phyloP scores from a whole-genome alignment of 768 basidiomycete genomes.

The Nidula microcarpa region DNA sequence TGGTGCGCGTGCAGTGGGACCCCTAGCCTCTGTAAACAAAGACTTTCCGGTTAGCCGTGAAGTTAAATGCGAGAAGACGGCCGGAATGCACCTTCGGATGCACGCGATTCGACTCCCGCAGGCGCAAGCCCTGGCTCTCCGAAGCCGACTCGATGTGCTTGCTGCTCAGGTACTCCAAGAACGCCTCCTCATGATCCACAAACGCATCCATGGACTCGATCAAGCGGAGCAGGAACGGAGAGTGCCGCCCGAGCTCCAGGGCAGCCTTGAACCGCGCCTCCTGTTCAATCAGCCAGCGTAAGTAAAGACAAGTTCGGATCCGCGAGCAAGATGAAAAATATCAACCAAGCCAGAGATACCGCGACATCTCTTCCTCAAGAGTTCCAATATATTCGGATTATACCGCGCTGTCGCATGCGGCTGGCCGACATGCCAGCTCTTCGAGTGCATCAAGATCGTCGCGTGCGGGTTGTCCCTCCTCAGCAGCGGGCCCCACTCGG shows the following conservation, averaged over 20 bases:
- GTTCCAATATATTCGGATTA: slow-evolving; percentile 26
- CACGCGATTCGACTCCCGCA: slow-evolving; percentile 22
- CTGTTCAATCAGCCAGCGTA: slow-evolving; percentile 8
- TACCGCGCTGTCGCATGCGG: slow-evolving; percentile 26
- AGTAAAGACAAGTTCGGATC: slow-evolving; percentile 3
- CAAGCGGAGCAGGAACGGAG: slow-evolving; percentile 28
- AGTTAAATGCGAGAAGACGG: not conserved
- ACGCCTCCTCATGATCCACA: slow-evolving; percentile 32
- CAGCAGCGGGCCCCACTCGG: slow-evolving; percentile 33
- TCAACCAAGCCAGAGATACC: slow-evolving; percentile 11
- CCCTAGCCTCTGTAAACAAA: slow-evolving; percentile 25
- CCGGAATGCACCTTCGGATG: slow-evolving; percentile 28
- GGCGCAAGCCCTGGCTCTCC: slow-evolving; percentile 19
- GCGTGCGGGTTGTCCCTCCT: slow-evolving; percentile 27
- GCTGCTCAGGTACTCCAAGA: slow-evolving; percentile 24
- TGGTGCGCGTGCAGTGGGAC: slow-evolving; percentile 20
- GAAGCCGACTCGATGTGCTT: slow-evolving; percentile 16
- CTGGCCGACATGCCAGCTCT: slow-evolving; percentile 26
- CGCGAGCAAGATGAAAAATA: slow-evolving; percentile 11
- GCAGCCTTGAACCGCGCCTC: slow-evolving; percentile 18
- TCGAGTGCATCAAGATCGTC: slow-evolving; percentile 34
- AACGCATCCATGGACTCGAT: slow-evolving; percentile 37
- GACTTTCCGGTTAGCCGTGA: not conserved
- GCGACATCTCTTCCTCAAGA: slow-evolving; percentile 29
- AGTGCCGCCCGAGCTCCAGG: slow-evolving; percentile 23